Evolutionary conservation across 177 flowering plant species (phyloP), one percentile per base, ranked within the genome.

Genomic region (Vitis hybrid): DNA sequence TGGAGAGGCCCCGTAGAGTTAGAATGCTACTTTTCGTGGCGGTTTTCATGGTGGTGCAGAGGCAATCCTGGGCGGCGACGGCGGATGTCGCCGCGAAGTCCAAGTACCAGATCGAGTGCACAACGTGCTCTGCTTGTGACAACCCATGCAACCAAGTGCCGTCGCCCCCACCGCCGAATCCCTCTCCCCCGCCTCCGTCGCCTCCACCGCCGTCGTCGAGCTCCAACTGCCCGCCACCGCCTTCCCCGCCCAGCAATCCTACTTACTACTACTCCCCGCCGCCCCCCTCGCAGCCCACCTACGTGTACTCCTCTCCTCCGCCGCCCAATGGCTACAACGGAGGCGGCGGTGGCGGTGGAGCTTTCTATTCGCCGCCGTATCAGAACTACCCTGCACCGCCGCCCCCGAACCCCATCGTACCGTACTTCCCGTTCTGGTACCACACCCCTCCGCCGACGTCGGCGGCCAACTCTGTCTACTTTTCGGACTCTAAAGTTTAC

Each of bases 371-470:
- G 7, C 89, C 86, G 13, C 82, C 82, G 0, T 32, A 62, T 45
- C 56, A 19, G 0, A 54, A 72, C 70, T 83, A 78, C 67, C 73
- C 76, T 0, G 40, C 64, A 5, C 88, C 89, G 10, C 89, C 94
- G 17, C 95, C 95, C 0, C 92, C 95, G 0, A 85, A 87, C 62
- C 91, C 92, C 0, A 87, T 88, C 48, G 85, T 88, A 0, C 92
- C 92, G 5, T 90, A 90, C 69, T 90, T 88, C 59, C 92, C 94
- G 0, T 88, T 66, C 59, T 90, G 77, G 79, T 85, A 77, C 51
- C 57, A 83, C 57, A 83, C 2, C 62, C 86, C 88, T 30, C 87
- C 91, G 1, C 82, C 83, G 45, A 5, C 7, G n/a, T 66, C 70
- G 6, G 32, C 11, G 52, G 48, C 58, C 49, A 18, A 26, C 64